Evolutionary conservation across 139 green algal species (phyloP).

Genomic region (Chlorella sp.): DNA sequence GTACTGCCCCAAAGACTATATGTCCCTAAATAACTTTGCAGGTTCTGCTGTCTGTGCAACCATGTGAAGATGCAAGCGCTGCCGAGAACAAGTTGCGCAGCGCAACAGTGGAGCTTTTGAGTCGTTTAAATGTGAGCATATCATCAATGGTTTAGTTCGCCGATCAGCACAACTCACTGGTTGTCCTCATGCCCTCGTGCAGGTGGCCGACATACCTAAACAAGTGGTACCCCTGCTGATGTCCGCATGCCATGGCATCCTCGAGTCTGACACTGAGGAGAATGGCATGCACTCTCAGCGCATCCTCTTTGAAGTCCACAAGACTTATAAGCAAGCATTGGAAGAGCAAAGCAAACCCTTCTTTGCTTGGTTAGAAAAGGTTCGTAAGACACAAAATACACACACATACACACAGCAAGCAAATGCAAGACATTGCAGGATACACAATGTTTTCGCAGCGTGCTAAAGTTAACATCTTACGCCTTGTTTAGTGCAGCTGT

Average conservation of each 20-base stretch:
- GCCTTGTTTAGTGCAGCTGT: slow-evolving; percentile 6
- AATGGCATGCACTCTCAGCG: slow-evolving; percentile 83
- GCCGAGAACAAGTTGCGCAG: not conserved
- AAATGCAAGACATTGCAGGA: no score
- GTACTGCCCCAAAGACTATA: no score
- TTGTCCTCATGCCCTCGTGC: not conserved
- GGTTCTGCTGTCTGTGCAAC: not conserved
- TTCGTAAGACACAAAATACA: not conserved
- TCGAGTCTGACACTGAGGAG: slow-evolving; percentile 89
- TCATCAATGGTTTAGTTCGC: not conserved
- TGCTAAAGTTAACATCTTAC: not conserved
- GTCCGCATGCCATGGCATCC: slow-evolving; percentile 37
- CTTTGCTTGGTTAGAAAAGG: slow-evolving; percentile 76
- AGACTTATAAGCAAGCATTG: slow-evolving; percentile 68
- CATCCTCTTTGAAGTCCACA: slow-evolving; percentile 90
- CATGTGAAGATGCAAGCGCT: not conserved
- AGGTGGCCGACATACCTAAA: slow-evolving; percentile 10
- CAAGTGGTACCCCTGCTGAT: not conserved
- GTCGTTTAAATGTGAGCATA: not conserved
- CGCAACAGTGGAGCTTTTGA: not conserved
- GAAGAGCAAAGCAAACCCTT: slow-evolving; percentile 76
- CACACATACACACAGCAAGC: not conserved
- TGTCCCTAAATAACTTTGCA: no score
- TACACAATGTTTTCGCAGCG: no score
- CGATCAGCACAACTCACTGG: not conserved